Percentiles rank a stretch among this genome's conserved stretches.
phyloP scores from a whole-genome alignment of 2,329 filamentous ascomycete genomes.

The Penicillium glabrum region DNA sequence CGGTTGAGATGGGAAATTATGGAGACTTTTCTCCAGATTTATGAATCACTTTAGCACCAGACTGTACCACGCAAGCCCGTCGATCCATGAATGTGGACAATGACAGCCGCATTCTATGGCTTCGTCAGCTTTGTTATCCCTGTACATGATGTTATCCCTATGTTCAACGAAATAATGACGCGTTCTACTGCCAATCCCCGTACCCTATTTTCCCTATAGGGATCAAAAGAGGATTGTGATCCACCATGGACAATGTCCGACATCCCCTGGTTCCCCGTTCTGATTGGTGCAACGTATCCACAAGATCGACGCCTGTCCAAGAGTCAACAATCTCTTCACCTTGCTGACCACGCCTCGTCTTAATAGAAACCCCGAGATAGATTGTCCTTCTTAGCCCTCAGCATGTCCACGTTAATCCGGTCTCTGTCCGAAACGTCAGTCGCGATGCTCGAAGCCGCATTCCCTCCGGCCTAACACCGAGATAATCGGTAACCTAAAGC shows the following conservation, averaged over 20 bases:
- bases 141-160: conserved; percentile 11
- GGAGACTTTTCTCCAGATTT: neutral
- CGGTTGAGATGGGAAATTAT: neutral
- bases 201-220: conserved; percentile 6
- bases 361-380: neutral
- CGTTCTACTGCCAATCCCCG: conserved; percentile 1
- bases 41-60: neutral
- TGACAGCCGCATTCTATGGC: conserved; percentile 10
- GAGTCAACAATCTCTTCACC: neutral
- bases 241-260: conserved; percentile 13
- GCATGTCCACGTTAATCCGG: neutral
- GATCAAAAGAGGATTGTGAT: conserved; percentile 7
- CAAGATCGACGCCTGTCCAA: conserved; percentile 4
- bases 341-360: neutral
- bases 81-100: conserved; percentile 13
- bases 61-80: conserved; percentile 1
- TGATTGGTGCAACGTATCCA: conserved; percentile 9
- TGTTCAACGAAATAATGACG: conserved; percentile 13
- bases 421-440: neutral
- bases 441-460: neutral
- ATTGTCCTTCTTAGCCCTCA: neutral
- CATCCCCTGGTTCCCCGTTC: neutral
- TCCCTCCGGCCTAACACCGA: neutral
- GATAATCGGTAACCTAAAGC: neutral
- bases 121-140: conserved; percentile 7